Evolutionary conservation across 306 rosid species (phyloP).

Genomic region (Vigna nakashimae): DNA sequence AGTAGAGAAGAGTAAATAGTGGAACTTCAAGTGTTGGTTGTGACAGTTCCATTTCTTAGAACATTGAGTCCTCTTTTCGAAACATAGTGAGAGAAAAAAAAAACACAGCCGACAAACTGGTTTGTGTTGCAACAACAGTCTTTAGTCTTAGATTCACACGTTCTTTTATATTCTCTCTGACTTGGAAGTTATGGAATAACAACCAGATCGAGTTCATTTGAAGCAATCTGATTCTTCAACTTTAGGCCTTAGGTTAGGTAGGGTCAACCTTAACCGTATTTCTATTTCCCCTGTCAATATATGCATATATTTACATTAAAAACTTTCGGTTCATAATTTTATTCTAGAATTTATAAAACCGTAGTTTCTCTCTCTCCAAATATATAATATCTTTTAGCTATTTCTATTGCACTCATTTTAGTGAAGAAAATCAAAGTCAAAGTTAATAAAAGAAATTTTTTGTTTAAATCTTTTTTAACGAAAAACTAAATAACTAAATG

Average conservation of each 20-base stretch:
- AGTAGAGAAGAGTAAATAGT: neutral
- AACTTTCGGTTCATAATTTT: neutral
- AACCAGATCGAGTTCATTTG: conserved; percentile 15
- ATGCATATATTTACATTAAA: neutral
- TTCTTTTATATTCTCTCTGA: neutral
- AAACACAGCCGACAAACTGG: neutral
- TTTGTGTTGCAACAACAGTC: neutral
- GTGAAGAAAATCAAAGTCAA: neutral
- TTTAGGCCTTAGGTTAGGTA: neutral
- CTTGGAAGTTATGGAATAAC: neutral
- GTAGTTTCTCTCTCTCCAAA: too few relatives aligned
- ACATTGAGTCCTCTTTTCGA: neutral
- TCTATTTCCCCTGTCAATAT: neutral
- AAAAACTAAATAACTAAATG: neutral
- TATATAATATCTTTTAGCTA: neutral
- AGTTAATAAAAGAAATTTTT: too few relatives aligned
- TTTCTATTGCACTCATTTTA: neutral
- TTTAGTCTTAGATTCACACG: neutral
- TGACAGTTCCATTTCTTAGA: neutral
- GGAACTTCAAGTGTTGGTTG: neutral
- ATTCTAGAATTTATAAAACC: too few relatives aligned
- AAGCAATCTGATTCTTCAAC: conserved; percentile 5
- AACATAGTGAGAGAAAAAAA: neutral
- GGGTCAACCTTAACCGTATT: neutral
- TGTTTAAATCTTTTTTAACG: neutral